Percentiles rank a stretch among this genome's conserved stretches.
Conservation (phyloP, 176 grass and related monocot species). For the Aegilops speltoides region DNA sequence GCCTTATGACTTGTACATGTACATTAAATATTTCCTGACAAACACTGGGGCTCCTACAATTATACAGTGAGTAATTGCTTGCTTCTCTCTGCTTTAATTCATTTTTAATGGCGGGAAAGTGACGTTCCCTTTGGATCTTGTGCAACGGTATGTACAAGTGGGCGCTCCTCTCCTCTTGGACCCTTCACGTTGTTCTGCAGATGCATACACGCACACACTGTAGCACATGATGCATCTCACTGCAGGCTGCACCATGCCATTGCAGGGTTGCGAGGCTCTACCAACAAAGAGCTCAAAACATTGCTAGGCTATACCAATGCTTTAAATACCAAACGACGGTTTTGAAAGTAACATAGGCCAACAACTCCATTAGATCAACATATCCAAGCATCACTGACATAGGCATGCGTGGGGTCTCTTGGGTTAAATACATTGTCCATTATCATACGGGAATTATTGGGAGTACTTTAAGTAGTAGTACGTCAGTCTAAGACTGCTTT, state of each 20-base stretch:
- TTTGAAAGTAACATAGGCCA: background rate
- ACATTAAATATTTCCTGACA: background rate
- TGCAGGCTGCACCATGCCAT: background rate
- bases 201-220: background rate
- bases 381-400: background rate
- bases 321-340: background rate
- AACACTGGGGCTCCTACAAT: background rate
- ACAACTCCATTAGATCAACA: background rate
- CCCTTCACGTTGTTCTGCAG: background rate
- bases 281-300: no score
- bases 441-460: conserved; percentile 12
- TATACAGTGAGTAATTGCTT: background rate
- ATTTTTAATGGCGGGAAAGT: background rate
- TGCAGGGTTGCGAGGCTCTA: background rate
- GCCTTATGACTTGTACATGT: background rate
- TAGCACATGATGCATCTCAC: background rate
- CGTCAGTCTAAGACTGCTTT: background rate
- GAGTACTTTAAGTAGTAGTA: background rate
- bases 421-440: background rate
- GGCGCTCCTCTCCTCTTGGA: background rate
- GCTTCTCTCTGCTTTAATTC: conserved; percentile 17
- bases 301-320: no score
- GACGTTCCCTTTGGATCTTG: conserved; percentile 22
- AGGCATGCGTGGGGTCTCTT: background rate
- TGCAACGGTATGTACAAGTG: background rate